Evolutionary conservation across 179 eudicot genomes (phyloP), one percentile per base, ranked within the genome.

Genomic region (Silene vulgaris): DNA sequence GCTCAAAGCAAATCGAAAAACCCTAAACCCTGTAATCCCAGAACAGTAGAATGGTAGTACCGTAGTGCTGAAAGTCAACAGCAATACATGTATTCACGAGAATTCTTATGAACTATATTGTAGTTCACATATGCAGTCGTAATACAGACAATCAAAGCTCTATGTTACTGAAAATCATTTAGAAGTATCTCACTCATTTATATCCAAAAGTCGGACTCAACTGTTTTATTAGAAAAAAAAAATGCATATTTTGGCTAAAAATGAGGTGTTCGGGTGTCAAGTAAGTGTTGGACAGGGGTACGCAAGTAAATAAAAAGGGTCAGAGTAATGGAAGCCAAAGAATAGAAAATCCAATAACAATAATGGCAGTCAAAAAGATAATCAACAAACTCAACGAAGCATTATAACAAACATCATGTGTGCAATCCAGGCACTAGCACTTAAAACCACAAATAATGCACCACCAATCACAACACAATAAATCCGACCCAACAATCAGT

Each of bases 381-480:
- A 4, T 21, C 1, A 0, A 45, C 16, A 69, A 45, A 48, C 59
- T 69, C 73, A 69, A 9, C 21, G 60, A 69, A 28, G 19, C 73
- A 69, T 69, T 48, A 0, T 43, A 45, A 45, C 73, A 69, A 69
- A 69, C 73, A 69, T 1, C 0, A 43, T 8, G 30, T n/a, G 72
- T 69, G 72, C 57, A 43, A 0, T 40, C 26, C 23, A 17, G n/a
- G 37, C 8, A 28, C 12, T 29, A 13, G 17, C 7, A 16, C 45
- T 37, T 37, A 37, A 37, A 37, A 6, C 45, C 45, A 7, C 45
- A 37, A 37, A 37, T 37, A 37, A 7, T 37, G 45, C 9, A 7
- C 9, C 9, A 37, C 45, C 45, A 6, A 37, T 37, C 8, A 5
- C 45, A 37, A 7, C 45, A 37, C 9, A 37, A 37, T 7, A 37